These are phyloP conservation scores for Hypoxylon sp. DNA, from an alignment of 2,329 filamentous ascomycete species.

Conservation along the genomic window DNA sequence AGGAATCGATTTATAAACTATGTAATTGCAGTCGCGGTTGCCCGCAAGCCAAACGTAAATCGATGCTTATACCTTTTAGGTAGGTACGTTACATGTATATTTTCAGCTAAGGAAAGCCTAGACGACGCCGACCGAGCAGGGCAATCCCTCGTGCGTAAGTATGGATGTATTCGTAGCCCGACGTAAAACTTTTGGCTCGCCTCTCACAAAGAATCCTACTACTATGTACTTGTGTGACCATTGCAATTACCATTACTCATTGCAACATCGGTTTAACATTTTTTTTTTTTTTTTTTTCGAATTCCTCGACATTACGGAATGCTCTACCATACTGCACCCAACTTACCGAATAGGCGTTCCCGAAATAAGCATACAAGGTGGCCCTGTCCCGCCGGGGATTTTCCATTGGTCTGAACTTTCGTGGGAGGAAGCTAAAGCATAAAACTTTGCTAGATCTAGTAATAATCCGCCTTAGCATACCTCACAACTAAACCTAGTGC, in stretches of 20 bases:
- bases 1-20: slow-evolving; percentile 28
- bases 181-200: not conserved
- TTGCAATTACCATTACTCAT: too few species aligned
- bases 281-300: too few species aligned
- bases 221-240: too few species aligned
- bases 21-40: slow-evolving; percentile 16
- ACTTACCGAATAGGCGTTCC: slow-evolving; percentile 21
- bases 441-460: slow-evolving; percentile 8
- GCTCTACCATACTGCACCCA: too few species aligned
- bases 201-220: slow-evolving; percentile 1
- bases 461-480: slow-evolving; percentile 9
- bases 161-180: not conserved
- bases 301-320: too few species aligned
- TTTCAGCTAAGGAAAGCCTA: slow-evolving; percentile 4
- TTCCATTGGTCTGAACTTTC: slow-evolving; percentile 18
- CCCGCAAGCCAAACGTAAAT: slow-evolving; percentile 3
- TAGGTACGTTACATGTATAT: slow-evolving; percentile 12
- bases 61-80: slow-evolving; percentile 16
- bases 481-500: slow-evolving; percentile 14
- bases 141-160: slow-evolving; percentile 15
- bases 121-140: slow-evolving; percentile 25
- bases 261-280: too few species aligned
- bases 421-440: slow-evolving; percentile 9
- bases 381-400: slow-evolving; percentile 5
- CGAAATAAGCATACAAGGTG: slow-evolving; percentile 17